Conservation (phyloP, 176 grass and related monocot genomes). For the Rhipidocladum racemiflorum region DNA sequence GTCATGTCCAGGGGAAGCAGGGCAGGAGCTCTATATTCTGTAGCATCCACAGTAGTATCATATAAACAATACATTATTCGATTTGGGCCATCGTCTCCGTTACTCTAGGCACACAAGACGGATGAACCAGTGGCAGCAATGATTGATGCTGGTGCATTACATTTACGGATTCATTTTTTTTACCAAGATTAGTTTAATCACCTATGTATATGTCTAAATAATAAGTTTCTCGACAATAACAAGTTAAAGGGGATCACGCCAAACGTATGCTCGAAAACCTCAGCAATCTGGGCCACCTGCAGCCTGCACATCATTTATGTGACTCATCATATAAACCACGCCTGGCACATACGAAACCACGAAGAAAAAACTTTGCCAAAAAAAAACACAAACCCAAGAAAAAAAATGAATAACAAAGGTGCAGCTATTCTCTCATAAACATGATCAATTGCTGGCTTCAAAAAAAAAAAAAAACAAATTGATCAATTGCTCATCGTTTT, state of each 20-base stretch:
- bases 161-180: not conserved
- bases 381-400: not conserved
- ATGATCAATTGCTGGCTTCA: not conserved
- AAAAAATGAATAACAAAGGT: not conserved
- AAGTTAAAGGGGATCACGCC: conserved; percentile 16
- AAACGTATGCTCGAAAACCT: conserved; percentile 10
- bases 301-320: conserved; percentile 45
- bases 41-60: not conserved
- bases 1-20: not conserved
- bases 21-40: not conserved
- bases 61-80: not conserved
- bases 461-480: too few relatives aligned
- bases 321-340: conserved; percentile 41
- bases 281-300: conserved; percentile 20
- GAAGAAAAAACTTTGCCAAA: not conserved
- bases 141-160: not conserved
- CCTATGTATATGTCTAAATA: not conserved
- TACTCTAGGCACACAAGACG: not conserved
- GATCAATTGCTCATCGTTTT: not conserved
- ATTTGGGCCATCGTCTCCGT: not conserved
- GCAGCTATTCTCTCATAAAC: not conserved
- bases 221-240: too few relatives aligned
- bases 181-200: not conserved
- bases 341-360: not conserved
- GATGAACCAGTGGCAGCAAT: not conserved